Evolutionary conservation across 257 asterid genomes (phyloP).

Genomic region (Plectranthus barbatus): DNA sequence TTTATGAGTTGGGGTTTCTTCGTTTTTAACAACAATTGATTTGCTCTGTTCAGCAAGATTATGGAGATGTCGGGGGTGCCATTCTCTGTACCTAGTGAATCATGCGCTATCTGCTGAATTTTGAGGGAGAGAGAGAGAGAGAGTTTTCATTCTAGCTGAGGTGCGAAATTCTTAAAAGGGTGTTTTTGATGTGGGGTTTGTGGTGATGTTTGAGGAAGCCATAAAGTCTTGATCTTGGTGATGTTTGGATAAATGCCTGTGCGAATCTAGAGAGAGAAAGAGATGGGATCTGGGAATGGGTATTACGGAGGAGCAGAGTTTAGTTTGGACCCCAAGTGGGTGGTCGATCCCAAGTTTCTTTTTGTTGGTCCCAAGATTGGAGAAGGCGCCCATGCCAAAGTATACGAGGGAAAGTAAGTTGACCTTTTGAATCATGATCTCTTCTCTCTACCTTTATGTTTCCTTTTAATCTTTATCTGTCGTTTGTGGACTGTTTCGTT

Average conservation of each 20-base stretch:
- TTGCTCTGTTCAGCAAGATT: slow-evolving; percentile 8
- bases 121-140: slow-evolving; percentile 1
- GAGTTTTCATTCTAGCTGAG: neutral
- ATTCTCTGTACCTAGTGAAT: slow-evolving; percentile 8
- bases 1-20: neutral
- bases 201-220: slow-evolving; percentile 14
- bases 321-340: slow-evolving; percentile 69
- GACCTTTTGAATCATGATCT: slow-evolving; percentile 24
- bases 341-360: slow-evolving; percentile 83
- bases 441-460: neutral
- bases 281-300: slow-evolving; percentile 58
- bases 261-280: slow-evolving; percentile 16
- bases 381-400: slow-evolving; percentile 98
- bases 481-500: neutral
- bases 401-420: slow-evolving; percentile 90
- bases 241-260: slow-evolving; percentile 21
- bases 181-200: slow-evolving; percentile 25
- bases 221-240: slow-evolving; percentile 26
- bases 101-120: neutral
- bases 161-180: neutral
- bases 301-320: slow-evolving; percentile 54
- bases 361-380: slow-evolving; percentile 94
- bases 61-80: slow-evolving; percentile 2
- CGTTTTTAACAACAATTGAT: slow-evolving; percentile 5
- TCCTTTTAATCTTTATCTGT: neutral